Conservation (phyloP, 208 protist genomes). For the Crithidia bombi region DNA sequence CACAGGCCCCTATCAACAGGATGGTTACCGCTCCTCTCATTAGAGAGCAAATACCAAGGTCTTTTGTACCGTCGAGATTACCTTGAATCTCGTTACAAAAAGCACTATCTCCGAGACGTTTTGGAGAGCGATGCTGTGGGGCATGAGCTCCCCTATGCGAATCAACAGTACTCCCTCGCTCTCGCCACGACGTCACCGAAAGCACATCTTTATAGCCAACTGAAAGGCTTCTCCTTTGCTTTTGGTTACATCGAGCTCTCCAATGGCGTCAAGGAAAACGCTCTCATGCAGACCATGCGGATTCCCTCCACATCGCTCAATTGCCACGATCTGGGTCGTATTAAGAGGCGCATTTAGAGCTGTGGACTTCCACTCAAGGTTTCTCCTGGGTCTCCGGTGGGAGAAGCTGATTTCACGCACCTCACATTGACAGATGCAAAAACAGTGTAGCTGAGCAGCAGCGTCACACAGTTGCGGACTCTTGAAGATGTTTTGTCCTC, state of each 20-base stretch:
- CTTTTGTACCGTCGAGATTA: background rate
- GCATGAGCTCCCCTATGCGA: background rate
- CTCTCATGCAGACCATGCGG: background rate
- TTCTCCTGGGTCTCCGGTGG: background rate
- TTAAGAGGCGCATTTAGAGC: background rate
- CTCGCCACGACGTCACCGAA: background rate
- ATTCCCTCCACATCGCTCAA: background rate
- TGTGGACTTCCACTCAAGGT: background rate
- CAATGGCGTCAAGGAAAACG: background rate
- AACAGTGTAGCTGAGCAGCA: background rate
- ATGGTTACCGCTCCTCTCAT: background rate
- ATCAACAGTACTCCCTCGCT: background rate
- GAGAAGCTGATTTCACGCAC: background rate
- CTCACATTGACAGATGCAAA: background rate
- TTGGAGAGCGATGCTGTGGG: background rate
- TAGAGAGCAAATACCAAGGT: background rate
- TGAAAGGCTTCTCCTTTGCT: background rate
- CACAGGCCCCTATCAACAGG: too few species aligned
- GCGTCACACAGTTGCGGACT: background rate
- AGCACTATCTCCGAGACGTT: background rate
- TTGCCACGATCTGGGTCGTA: background rate
- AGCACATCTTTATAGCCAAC: conserved; percentile 2
- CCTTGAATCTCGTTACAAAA: background rate
- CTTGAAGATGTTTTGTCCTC: background rate
- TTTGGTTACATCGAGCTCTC: background rate